Conservation (phyloP, 306 rosid species). For the Hippophae tibetana region DNA sequence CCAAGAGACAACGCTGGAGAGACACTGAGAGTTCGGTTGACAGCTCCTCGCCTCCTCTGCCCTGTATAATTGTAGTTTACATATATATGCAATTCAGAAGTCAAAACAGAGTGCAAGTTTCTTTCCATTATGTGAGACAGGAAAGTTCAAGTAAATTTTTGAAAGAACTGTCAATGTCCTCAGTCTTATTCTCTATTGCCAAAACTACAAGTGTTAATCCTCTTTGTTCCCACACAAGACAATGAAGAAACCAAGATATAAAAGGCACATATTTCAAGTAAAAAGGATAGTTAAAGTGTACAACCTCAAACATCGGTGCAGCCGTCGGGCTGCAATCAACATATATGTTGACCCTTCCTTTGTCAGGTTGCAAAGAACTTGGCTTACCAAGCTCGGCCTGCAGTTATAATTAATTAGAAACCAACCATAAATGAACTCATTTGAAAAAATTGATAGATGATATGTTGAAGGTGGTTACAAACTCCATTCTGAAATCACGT, state of each 20-base stretch:
- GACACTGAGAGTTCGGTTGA: conserved; percentile 61
- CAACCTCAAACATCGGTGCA: conserved; percentile 68
- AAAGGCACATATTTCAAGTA: too few relatives aligned
- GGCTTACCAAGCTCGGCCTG: conserved; percentile 98
- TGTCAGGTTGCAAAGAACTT: conserved; percentile 47
- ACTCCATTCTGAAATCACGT: not conserved
- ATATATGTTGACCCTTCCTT: conserved; percentile 59
- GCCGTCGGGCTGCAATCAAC: conserved; percentile 79
- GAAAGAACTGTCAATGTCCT: too few relatives aligned
- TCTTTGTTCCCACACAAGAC: too few relatives aligned
- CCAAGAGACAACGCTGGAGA: conserved; percentile 65
- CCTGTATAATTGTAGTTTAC: conserved; percentile 29
- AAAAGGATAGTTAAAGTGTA: not conserved
- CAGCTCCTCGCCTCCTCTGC: conserved; percentile 85
- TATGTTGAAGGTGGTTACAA: too few relatives aligned
- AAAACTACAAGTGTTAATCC: too few relatives aligned
- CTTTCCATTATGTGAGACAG: too few relatives aligned
- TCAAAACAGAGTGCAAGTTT: too few relatives aligned
- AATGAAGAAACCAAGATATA: too few relatives aligned
- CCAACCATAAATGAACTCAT: not conserved
- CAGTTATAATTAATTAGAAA: conserved; percentile 11
- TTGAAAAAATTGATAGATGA: too few relatives aligned
- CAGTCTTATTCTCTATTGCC: too few relatives aligned
- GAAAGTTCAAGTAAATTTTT: too few relatives aligned
- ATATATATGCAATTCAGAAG: not conserved